These are phyloP conservation scores for Camellia sinensis DNA, from an alignment of 148 eudicot species.

Conservation along the genomic window DNA sequence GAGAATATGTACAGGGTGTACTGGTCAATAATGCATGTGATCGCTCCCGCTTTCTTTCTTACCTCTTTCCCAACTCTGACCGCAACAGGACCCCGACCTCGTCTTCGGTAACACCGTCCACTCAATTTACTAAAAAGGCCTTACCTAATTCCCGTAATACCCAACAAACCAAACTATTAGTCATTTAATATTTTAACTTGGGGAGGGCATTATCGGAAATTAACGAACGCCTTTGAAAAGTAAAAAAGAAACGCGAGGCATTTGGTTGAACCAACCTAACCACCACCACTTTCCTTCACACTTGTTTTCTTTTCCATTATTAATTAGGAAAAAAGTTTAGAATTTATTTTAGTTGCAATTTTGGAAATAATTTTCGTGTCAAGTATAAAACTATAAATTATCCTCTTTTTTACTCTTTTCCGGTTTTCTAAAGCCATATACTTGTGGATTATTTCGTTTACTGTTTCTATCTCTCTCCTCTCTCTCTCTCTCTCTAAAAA, in stretches of 20 bases:
- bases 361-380: neutral
- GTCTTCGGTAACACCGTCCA: slow-evolving; percentile 13
- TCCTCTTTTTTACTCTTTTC: slow-evolving; percentile 39
- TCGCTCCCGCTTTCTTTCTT: neutral
- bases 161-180: neutral
- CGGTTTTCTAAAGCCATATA: slow-evolving; percentile 40
- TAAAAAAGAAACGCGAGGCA: slow-evolving; percentile 30
- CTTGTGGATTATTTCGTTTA: slow-evolving; percentile 29
- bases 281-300: slow-evolving; percentile 51
- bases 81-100: slow-evolving; percentile 11
- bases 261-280: slow-evolving; percentile 82
- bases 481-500: slow-evolving; percentile 19
- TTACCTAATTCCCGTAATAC: neutral
- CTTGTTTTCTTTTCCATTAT: slow-evolving; percentile 14
- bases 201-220: neutral
- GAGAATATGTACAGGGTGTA: neutral
- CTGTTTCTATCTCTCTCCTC: slow-evolving; percentile 33
- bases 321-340: neutral
- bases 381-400: slow-evolving; percentile 42
- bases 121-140: neutral
- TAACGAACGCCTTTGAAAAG: neutral
- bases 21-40: slow-evolving; percentile 10
- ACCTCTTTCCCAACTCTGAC: slow-evolving; percentile 13
- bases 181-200: too few species aligned
- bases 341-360: neutral